Evolutionary conservation across 1,284 basidiomycete species (phyloP).

Genomic region (Tylopilus sp.): DNA sequence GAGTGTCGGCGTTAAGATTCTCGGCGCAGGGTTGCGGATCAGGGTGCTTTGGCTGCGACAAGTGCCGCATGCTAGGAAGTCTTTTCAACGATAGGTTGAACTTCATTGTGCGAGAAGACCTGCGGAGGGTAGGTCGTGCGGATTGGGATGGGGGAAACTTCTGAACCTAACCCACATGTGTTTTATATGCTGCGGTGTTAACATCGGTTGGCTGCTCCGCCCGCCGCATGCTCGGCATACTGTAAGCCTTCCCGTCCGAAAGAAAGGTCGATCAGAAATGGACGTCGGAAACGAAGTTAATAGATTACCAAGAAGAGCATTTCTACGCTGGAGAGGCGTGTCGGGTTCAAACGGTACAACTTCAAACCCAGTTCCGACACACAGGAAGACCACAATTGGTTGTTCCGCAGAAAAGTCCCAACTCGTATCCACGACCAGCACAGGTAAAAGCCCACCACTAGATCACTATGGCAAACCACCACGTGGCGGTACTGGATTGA

Average conservation of each 20-base stretch:
- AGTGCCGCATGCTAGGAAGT: conserved; percentile 7
- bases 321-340: too few species aligned
- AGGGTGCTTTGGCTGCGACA: conserved; percentile 9
- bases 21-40: conserved; percentile 8
- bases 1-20: not conserved
- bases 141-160: not conserved
- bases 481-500: too few species aligned
- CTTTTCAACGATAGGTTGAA: conserved; percentile 9
- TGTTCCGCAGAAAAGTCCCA: too few species aligned
- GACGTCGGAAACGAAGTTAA: not conserved
- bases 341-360: too few species aligned
- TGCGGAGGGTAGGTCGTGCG: not conserved
- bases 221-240: not conserved
- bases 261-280: conserved; percentile 16
- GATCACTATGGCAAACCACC: too few species aligned
- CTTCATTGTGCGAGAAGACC: conserved; percentile 1
- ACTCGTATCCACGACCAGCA: too few species aligned
- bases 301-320: not conserved
- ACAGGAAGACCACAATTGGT: too few species aligned
- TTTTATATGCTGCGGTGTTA: conserved; percentile 6
- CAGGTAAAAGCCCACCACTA: too few species aligned
- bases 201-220: not conserved
- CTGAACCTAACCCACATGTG: too few species aligned
- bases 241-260: not conserved
- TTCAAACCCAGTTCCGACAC: not conserved